Evolutionary conservation across 768 basidiomycete species (phyloP), one percentile per base, ranked within the genome.

Genomic region (Leccinum longicurvipes): DNA sequence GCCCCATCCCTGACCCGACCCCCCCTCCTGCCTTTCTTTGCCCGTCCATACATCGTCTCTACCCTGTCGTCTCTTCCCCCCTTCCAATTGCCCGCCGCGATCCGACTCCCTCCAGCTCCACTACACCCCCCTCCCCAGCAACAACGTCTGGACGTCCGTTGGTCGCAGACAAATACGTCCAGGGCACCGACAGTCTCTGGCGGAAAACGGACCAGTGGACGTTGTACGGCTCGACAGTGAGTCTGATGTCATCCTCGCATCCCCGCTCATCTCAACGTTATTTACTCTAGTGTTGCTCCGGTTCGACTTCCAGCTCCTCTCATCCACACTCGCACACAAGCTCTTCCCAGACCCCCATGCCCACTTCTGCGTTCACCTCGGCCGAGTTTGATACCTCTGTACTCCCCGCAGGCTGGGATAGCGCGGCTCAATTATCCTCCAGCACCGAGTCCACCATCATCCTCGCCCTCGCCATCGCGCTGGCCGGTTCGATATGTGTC

Each of bases 141-240:
- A 51, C 62, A 52, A 51, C 60, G 12, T 41, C 32, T 24, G 14
- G 50, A 29, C 54, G 27, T 15, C 15, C 21, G 4, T 31, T 64
- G 52, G 54, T 89, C n/a, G 82, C 87, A 25, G 78, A 81, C 64
- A 82, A 73, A 63, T 89, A 77, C 66, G 70, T 74, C 36, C 64
- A 75, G 60, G 82, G 74, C n/a, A 34, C 69, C 11, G 84, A 86
- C 72, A 82, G 79, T 4, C 61, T 73, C 52, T 89, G 86, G 86
- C 77, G 79, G 42, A 81, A 76, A 66, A 74, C 79, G 2, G 72
- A 74, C 9, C 61, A 66, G 25, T 89, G 85, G 73, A 80, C 83
- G 12, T 71, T 89, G 36, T 88, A 85, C 61, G 88, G 89, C n/a
- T 84, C 83, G n/a, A 81, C 84, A 14, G 74, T 85, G 36, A 81